Base-by-base conservation (phyloP, 495 filamentous ascomycete genomes). In the Ramalina intermedia region DNA sequence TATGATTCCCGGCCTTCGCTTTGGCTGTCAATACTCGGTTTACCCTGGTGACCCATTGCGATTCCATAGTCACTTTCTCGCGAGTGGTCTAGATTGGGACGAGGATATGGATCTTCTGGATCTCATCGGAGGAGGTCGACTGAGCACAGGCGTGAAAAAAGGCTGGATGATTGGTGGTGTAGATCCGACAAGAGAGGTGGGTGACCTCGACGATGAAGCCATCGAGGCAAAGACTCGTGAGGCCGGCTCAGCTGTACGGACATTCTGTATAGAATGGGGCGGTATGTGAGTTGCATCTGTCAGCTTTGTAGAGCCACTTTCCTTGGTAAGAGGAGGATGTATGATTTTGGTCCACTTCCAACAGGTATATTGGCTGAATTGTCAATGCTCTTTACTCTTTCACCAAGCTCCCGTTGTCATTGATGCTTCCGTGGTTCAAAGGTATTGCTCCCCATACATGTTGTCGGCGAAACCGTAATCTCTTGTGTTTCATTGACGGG, bases 71-170 rank as follows among this genome's bases (percentile, higher is more conserved):
- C 91, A 96, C 62, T 96, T 95, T 60, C 65, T 94, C 48, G 83
- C 80, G 21, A 79, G 78, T 17, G 77, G 82, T 26, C 71, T 81
- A 43, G 83, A 76, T 6, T 96, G 87, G 86, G 83, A 98, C 52
- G 73, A 96, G 54, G 74, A 90, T 58, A 77, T 96, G 44, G 71
- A 83, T 43, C 68, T 96, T 61, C 72, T 93, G 50, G 82, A 91
- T 53, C 67, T 98, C 20, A 78, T 96, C 33, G 82, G 78, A 16
- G 87, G 87, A 2, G 93, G 93, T 6, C 69, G 91, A 54, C 60
- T 98, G 53, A 91, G 86, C 1, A 96, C 93, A 13, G 84, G 84
- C 38, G 93, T 98, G 29, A 98, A 98, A 68, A 98, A 98, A 65
- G 84, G 83, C 3, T 96, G 84, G 63, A 66, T 98, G 46, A 70